A percentile compares a stretch with the other conserved stretches of the same genome.
Evolutionary conservation across 148 eudicot genomes (phyloP).

Genomic region (Silene uniflora): DNA sequence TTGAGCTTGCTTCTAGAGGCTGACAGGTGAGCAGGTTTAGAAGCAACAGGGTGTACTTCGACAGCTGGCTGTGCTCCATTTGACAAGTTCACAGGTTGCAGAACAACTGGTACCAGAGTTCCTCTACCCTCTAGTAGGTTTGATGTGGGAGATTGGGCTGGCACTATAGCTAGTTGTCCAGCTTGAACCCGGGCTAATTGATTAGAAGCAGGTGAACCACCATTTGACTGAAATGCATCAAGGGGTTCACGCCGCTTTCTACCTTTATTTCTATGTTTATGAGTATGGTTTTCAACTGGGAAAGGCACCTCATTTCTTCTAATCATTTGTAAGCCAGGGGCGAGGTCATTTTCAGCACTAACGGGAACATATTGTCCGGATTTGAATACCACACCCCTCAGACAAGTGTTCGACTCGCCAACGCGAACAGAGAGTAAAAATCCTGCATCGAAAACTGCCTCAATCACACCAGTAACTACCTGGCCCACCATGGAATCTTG

Average conservation of each 20-base stretch:
- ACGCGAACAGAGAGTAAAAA: conserved; percentile 44
- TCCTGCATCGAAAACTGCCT: conserved; percentile 40
- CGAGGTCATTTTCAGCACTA: conserved; percentile 73
- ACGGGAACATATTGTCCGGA: conserved; percentile 78
- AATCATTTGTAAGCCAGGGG: conserved; percentile 67
- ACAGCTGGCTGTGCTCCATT: conserved; percentile 37
- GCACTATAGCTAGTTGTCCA: conserved; percentile 28
- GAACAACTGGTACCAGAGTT: conserved; percentile 62
- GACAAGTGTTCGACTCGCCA: conserved; percentile 57
- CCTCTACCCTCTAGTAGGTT: conserved; percentile 56
- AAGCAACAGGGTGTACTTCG: conserved; percentile 39
- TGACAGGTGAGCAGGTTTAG: conserved; percentile 43
- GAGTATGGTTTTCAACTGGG: conserved; percentile 33
- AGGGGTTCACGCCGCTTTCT: conserved; percentile 35
- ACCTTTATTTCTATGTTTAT: conserved; percentile 31
- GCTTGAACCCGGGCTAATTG: conserved; percentile 33
- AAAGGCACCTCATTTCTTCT: conserved; percentile 50
- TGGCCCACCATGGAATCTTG: conserved; percentile 32
- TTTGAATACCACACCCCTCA: conserved; percentile 89
- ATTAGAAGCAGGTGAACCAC: conserved; percentile 29
- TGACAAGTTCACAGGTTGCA: conserved; percentile 48
- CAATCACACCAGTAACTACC: conserved; percentile 38
- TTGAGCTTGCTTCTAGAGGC: conserved; percentile 38
- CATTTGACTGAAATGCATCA: conserved; percentile 32
- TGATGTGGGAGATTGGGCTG: conserved; percentile 37